Evolutionary conservation across 331 rosid genomes (phyloP).

Genomic region (Arachis monticola): DNA sequence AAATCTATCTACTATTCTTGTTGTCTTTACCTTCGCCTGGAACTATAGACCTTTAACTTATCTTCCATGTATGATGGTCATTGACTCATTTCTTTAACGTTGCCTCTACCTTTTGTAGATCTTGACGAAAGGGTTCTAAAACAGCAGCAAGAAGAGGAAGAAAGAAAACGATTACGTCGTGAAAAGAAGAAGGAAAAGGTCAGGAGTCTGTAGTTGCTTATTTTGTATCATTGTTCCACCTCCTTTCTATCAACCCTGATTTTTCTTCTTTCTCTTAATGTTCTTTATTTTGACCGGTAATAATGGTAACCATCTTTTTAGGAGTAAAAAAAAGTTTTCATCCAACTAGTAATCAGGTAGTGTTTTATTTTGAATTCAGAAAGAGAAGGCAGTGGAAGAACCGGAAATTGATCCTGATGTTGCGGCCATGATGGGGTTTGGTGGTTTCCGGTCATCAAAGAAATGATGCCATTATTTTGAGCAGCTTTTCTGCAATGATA

Average conservation of each 20-base stretch:
- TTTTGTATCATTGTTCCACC: neutral
- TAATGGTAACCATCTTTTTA: neutral
- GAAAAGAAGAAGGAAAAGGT: constrained; percentile 98
- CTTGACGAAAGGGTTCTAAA: constrained; percentile 91
- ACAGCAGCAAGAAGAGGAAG: constrained; percentile 98
- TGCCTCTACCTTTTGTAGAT: constrained; percentile 50
- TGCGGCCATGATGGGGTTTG: constrained; percentile 98
- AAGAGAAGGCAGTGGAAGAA: constrained; percentile 80
- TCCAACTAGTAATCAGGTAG: constrained; percentile 6
- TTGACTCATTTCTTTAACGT: neutral
- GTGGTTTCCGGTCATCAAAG: constrained; percentile 88
- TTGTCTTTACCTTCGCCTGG: neutral
- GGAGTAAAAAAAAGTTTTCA: neutral
- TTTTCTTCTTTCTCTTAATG: neutral
- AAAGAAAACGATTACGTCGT: constrained; percentile 83
- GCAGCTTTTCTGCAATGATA: constrained; percentile 29
- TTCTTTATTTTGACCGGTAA: neutral
- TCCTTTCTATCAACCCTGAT: constrained; percentile 8
- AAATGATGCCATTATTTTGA: constrained; percentile 50
- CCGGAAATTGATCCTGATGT: constrained; percentile 88
- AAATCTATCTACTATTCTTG: constrained; percentile 6
- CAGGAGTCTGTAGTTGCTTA: constrained; percentile 35
- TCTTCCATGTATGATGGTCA: constrained; percentile 23
- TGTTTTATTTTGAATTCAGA: constrained; percentile 55
- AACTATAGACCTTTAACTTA: constrained; percentile 18